Evolutionary conservation across 2,329 filamentous ascomycete genomes (phyloP), one percentile per base, ranked within the genome.

Genomic region (Amphichorda felina): DNA sequence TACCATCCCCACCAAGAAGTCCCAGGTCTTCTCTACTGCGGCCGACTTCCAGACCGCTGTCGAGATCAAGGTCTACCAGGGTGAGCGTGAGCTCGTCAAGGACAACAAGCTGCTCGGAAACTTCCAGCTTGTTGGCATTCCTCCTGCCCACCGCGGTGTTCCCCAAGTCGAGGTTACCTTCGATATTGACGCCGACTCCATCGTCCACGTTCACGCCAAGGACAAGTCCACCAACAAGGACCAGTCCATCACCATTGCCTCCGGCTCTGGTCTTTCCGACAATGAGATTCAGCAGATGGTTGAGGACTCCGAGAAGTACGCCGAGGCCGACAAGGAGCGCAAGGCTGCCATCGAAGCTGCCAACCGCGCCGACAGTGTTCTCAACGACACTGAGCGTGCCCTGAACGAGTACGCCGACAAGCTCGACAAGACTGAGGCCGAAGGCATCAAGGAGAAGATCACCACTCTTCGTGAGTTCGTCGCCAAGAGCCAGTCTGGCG

Each of bases 201-300:
- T 96, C 51, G 87, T 96, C 51, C 88, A 95, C 71, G 89, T 96
- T 45, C 83, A 91, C 62, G 89, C 89, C 63, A 94, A 94, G 75
- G 89, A 96, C 70, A 95, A 96, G 82, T 89, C 87, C 50, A 96
- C 88, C 67, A 85, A 86, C 79, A 96, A 95, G 80, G 89, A 96
- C 60, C 89, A 98, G 74, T 95, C 88, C 43, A 96, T 98, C 68
- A 96, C 89, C 59, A 94, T 98, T 60, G 88, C 89, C 38, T 95
- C 88, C 40, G 91, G 89, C 61, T 96, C 89, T 45, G 89, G 91
- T 77, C 82, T 96, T 39, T 94, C 86, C 33, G 88, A 98, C 43
- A 63, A 72, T 38, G 89, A 98, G 72, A 98, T 98, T 47, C 76
- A 95, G 70, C 80, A 77, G 68, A 96, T 98, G 91, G 88, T 98